phyloP scores from a whole-genome alignment of 148 eudicot genomes.

The Nyssa sinensis region DNA sequence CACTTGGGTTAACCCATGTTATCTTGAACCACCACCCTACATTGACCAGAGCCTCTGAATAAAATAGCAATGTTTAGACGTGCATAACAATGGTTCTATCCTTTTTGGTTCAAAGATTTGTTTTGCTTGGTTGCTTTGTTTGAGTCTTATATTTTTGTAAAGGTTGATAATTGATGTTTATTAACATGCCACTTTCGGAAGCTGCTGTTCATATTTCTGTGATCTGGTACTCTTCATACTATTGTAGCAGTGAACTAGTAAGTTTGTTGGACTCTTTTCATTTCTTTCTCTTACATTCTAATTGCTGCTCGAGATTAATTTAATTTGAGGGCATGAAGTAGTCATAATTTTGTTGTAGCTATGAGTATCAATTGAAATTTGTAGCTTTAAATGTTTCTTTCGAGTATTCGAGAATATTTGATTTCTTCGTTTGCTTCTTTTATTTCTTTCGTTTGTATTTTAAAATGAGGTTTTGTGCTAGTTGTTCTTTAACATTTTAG shows the following conservation, averaged over 20 bases:
- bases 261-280: neutral
- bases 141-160: neutral
- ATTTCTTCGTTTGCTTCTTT: neutral
- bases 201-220: neutral
- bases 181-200: neutral
- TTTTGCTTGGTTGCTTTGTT: neutral
- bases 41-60: too few species aligned
- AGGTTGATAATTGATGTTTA: neutral
- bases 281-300: neutral
- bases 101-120: neutral
- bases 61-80: too few species aligned
- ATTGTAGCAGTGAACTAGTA: neutral
- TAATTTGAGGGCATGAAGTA: neutral
- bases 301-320: neutral
- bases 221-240: too few species aligned
- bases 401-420: neutral
- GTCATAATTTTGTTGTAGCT: neutral
- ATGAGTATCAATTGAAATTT: neutral
- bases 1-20: too few species aligned
- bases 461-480: slow-evolving; percentile 7
- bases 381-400: neutral
- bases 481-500: neutral
- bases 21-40: too few species aligned
- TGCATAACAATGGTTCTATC: too few species aligned
- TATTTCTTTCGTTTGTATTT: neutral